phyloP scores from a whole-genome alignment of 1,284 basidiomycete genomes.

The Puccinia horiana region DNA sequence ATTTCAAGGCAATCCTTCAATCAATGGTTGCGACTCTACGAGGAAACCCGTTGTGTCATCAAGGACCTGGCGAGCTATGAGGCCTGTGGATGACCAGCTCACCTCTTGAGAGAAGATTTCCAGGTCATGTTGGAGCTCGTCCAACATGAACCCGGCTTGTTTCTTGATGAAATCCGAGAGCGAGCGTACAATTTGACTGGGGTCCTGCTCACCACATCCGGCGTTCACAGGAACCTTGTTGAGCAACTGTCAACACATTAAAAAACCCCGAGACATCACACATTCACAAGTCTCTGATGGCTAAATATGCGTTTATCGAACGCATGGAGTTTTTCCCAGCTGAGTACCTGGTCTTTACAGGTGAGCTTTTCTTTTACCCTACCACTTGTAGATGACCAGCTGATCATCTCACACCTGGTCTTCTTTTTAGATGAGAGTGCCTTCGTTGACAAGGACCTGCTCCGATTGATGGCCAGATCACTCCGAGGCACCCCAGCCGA shows the following conservation, averaged over 20 bases:
- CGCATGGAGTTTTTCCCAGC: background rate
- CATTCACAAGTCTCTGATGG: background rate
- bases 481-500: too few species aligned
- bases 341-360: slow-evolving; percentile 16
- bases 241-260: background rate
- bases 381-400: too few species aligned
- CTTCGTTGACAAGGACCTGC: too few species aligned
- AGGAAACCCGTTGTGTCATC: too few species aligned
- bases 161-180: background rate
- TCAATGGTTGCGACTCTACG: too few species aligned
- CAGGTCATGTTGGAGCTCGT: background rate
- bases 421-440: too few species aligned
- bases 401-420: too few species aligned
- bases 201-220: background rate
- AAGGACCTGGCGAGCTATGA: too few species aligned
- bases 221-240: background rate
- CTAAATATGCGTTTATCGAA: background rate
- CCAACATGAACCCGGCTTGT: background rate
- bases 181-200: background rate
- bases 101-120: too few species aligned
- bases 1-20: too few species aligned
- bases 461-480: too few species aligned
- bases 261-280: background rate
- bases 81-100: too few species aligned
- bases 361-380: background rate